A percentile compares a stretch with the other conserved stretches of the same genome.
Evolutionary conservation across 805 yeast genomes (phyloP).

Genomic region (Metschnikowia dekortorum): DNA sequence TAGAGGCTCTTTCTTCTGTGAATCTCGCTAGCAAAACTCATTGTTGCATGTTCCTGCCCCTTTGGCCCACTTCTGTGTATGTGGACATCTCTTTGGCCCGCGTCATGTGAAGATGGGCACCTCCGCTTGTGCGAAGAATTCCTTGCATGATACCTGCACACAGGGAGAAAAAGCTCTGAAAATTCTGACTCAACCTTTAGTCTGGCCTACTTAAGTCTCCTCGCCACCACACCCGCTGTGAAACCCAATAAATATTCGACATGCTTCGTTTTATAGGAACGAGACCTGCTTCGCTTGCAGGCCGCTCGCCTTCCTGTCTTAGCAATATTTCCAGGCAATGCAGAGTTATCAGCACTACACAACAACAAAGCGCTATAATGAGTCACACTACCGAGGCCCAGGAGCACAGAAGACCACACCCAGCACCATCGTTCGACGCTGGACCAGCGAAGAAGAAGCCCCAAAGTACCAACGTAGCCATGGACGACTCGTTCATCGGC

Average conservation of each 20-base stretch:
- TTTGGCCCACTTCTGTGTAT: too few species aligned
- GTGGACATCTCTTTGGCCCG: not conserved
- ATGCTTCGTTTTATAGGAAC: constrained; percentile 17
- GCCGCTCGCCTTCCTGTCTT: constrained; percentile 10
- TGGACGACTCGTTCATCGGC: constrained; percentile 90
- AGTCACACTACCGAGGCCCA: constrained; percentile 13
- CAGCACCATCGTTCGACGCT: constrained; percentile 51
- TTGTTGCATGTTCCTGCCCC: not conserved
- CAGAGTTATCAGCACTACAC: constrained; percentile 30
- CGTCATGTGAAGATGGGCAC: not conserved
- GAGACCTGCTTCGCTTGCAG: constrained; percentile 10
- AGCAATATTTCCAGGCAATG: constrained; percentile 13
- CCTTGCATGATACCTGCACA: constrained; percentile 5
- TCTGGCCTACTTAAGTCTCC: not conserved
- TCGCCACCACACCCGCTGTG: not conserved
- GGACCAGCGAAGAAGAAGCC: constrained; percentile 13
- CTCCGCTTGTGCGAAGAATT: constrained; percentile 11
- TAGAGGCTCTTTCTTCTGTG: too few species aligned
- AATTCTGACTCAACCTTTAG: constrained; percentile 10
- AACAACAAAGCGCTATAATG: constrained; percentile 27
- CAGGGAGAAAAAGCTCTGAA: constrained; percentile 8
- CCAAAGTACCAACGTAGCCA: constrained; percentile 16
- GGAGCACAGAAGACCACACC: constrained; percentile 33
- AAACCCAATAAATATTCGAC: not conserved
- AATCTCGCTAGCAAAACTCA: too few species aligned